Evolutionary conservation across 176 grass and related monocot species (phyloP).

Genomic region (Rhipidocladum racemiflorum): DNA sequence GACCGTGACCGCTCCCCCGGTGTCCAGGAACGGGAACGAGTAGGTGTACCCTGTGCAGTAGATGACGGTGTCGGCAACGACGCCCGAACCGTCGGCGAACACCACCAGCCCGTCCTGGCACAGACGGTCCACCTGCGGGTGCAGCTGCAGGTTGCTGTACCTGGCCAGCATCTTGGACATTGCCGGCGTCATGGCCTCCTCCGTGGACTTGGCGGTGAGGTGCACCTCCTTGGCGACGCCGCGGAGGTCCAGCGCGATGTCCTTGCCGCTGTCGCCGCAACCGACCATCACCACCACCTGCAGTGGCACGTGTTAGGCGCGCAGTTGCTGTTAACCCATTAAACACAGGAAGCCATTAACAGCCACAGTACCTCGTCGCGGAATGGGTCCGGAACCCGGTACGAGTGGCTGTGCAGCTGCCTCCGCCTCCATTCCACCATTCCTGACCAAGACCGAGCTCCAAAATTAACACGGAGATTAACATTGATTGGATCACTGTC

Average conservation of each 20-base stretch:
- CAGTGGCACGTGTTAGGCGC: neutral
- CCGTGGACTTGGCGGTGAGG: neutral
- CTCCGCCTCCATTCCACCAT: constrained; percentile 21
- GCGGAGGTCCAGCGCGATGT: constrained; percentile 31
- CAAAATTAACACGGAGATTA: neutral
- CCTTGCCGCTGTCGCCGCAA: constrained; percentile 21
- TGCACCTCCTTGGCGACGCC: constrained; percentile 31
- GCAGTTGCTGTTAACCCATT: too few relatives aligned
- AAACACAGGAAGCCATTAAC: too few relatives aligned
- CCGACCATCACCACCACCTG: constrained; percentile 33
- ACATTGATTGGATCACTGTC: neutral
- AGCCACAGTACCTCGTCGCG: constrained; percentile 8
- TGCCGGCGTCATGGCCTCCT: neutral
- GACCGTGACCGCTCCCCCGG: neutral
- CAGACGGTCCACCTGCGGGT: neutral
- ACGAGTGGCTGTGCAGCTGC: constrained; percentile 36
- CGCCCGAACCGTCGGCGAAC: constrained; percentile 18
- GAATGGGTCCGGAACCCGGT: constrained; percentile 29
- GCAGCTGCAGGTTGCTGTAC: constrained; percentile 11
- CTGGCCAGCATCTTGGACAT: constrained; percentile 3
- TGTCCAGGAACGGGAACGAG: constrained; percentile 38
- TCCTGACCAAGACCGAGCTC: neutral
- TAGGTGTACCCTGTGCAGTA: constrained; percentile 33
- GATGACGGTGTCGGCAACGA: constrained; percentile 32
- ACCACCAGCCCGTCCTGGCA: constrained; percentile 11